A percentile compares a stretch with the other conserved stretches of the same genome.
Conservation (phyloP, 1,139 yeast genomes). For the Magnusiomyces tetraspermus region DNA sequence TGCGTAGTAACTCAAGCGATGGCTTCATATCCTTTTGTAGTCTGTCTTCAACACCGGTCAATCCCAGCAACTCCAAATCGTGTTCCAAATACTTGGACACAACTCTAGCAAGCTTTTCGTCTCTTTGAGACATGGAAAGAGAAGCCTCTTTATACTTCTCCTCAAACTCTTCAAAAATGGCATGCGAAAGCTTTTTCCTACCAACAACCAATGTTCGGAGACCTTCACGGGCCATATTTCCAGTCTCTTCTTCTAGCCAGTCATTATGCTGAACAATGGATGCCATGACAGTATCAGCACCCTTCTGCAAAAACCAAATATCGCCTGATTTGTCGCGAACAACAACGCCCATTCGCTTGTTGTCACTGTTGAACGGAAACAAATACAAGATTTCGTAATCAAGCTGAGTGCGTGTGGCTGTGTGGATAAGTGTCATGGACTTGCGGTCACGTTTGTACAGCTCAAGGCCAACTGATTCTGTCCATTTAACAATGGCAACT, state of each 20-base stretch:
- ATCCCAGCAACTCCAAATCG: conserved; percentile 76
- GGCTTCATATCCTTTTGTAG: conserved; percentile 85
- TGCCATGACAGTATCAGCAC: conserved; percentile 96
- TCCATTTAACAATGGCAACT: conserved; percentile 89
- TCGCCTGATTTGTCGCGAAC: conserved; percentile 60
- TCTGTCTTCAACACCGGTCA: conserved; percentile 97
- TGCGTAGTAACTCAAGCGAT: conserved; percentile 80
- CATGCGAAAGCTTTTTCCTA: conserved; percentile 52
- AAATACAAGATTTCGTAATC: conserved; percentile 65
- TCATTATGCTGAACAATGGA: conserved; percentile 74
- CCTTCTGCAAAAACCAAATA: conserved; percentile 79
- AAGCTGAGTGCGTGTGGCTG: conserved; percentile 43
- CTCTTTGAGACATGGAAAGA: conserved; percentile 70
- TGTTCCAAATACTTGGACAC: conserved; percentile 64
- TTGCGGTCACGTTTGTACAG: conserved; percentile 73
- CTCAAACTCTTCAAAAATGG: conserved; percentile 53
- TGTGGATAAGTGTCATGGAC: conserved; percentile 58
- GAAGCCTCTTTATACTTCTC: conserved; percentile 63
- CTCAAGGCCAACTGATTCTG: conserved; percentile 75
- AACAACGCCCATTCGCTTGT: conserved; percentile 92
- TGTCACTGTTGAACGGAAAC: conserved; percentile 92
- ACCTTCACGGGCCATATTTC: conserved; percentile 98
- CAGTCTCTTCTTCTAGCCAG: conserved; percentile 96
- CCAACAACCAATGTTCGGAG: conserved; percentile 89
- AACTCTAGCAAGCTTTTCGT: conserved; percentile 57